Base-by-base conservation (phyloP, 1,284 basidiomycete species). In the Gomphus bonarii region DNA sequence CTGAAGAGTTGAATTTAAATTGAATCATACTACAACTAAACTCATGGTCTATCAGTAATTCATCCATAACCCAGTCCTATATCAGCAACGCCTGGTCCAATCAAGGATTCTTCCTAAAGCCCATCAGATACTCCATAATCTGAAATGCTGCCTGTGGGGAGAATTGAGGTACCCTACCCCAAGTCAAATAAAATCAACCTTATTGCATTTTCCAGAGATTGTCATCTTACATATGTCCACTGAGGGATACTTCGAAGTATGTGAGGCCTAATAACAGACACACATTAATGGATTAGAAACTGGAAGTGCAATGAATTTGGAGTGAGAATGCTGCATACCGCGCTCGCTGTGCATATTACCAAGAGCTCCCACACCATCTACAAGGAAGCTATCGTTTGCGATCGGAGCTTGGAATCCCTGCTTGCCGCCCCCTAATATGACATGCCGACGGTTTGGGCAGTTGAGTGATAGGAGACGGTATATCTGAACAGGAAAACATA, bases 141-240 rank as follows among this genome's bases (percentile, higher is more conserved):
- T 86, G 84, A 70, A 84, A 81, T 1, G 81, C 77, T 47, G 84
- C 81, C 40, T 43, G 52, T 5, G 86, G 86, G 14, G 80, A 77
- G 65, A 78, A 85, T 67, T 83, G 80, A 1, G 85, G 84, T 5
- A 87, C 66, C 80, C 81, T 82, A 42, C 30, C 38, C 48, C 33
- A 14, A 43, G 12, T 10, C n/a, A 40, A n/a, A 40, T 22, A 36
- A 40, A 18, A 52, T 35, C 31, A 31, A 31, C 36, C 44, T 30
- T 30, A 31, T 53, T 25, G 25, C 25, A n/a, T 25, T 25, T 25
- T 25, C 4, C 22, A 14, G 3, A 43, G 8, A 6, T 35, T 33
- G 49, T n/a, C n/a, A n/a, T 8, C 79, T 58, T 62, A 82, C 85
- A 87, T 87, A 63, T 88, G 85, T 38, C 85, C 85, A 62, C 80